Base-by-base conservation (phyloP, 129 eudicot genomes). In the Lactuca saligna region DNA sequence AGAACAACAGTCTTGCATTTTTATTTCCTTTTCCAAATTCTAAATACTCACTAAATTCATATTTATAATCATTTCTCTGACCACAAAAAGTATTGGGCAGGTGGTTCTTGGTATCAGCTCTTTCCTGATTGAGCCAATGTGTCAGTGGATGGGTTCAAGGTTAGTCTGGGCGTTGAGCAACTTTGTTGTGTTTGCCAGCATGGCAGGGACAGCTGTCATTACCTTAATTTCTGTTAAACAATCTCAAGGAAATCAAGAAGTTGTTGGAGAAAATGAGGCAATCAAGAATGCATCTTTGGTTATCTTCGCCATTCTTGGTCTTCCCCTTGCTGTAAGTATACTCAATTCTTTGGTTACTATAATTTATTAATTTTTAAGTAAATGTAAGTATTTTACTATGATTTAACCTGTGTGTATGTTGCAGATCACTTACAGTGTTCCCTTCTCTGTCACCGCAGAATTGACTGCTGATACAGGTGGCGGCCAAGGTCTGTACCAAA, bases 381-480 rank as follows among this genome's bases (percentile, higher is more conserved):
- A 20, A 20, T 20, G 25, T 20, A 20, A 20, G 25, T 20, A 20
- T 20, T 20, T 20, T 20, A 20, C 25, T 20, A 20, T 20, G 25
- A 0, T 20, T 38, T 42, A 42, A 42, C 2, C 46, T 34, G 31
- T 71, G 61, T 79, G 41, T 39, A 66, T 80, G 44, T 56, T 85
- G 77, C 82, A 91, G 97, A 75, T 91, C 63, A 91, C 97, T 57
- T 91, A 91, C 66, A 88, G 96, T 75, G 98, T 92, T 35, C 98
- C 98, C 68, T 92, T 86, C 78, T 89, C 98, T 60, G 86, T 92
- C 70, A 92, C 96, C 8, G 96, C 96, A 0, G 96, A 84, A 79
- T 71, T 92, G 61, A 92, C 98, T 48, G 98, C 98, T 34, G 95
- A 92, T 81, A 59, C 95, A 65, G 98, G 96, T 54, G 98, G 98